Evolutionary conservation across 2,329 filamentous ascomycete genomes (phyloP).

Genomic region (Epichloe typhina): DNA sequence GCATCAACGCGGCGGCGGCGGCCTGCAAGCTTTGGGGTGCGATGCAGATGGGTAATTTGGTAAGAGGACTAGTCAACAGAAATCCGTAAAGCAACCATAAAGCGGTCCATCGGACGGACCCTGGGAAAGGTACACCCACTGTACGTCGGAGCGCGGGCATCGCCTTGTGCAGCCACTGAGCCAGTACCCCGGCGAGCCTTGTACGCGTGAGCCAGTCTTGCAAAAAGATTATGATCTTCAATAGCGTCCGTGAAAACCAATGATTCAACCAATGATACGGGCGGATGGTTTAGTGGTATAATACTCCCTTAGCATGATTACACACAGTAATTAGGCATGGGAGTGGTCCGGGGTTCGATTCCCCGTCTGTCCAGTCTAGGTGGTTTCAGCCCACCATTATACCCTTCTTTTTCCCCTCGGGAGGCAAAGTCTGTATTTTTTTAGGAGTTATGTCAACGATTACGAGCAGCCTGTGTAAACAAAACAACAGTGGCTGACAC

Average conservation of each 20-base stretch:
- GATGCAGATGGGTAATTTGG: neutral
- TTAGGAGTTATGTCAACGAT: no score
- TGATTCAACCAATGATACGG: neutral
- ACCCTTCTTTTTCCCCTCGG: neutral
- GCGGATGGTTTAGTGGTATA: constrained; percentile 8
- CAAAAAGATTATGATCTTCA: accelerated
- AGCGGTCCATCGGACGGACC: no score
- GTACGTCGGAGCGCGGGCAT: no score
- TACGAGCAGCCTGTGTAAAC: no score
- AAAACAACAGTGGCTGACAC: no score
- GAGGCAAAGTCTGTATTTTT: no score
- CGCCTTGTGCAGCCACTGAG: neutral
- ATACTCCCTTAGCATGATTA: constrained; percentile 5
- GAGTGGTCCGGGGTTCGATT: constrained; percentile 13
- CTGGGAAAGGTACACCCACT: no score
- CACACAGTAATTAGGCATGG: neutral
- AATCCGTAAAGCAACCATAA: no score
- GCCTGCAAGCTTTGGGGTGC: constrained; percentile 2
- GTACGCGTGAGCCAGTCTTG: neutral
- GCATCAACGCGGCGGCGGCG: constrained; percentile 4
- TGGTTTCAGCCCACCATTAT: neutral
- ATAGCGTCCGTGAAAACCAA: accelerated
- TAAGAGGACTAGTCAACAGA: neutral
- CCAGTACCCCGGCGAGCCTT: neutral
- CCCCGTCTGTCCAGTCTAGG: constrained; percentile 8